Evolutionary conservation across 2,329 filamentous ascomycete species (phyloP).

Genomic region (Ophiostoma himal-ulmi): DNA sequence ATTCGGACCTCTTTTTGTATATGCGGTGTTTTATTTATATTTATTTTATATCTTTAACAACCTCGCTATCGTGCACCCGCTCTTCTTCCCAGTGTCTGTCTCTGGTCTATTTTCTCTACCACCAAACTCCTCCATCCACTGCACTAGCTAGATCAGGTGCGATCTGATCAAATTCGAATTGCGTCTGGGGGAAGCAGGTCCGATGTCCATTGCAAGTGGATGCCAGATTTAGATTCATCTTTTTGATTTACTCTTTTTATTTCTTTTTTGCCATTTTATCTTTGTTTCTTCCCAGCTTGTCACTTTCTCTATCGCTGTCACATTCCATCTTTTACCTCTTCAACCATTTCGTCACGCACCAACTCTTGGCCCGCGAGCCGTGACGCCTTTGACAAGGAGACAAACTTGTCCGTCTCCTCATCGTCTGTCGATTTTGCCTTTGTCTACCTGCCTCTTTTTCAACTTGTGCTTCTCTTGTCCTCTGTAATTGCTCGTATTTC

Average conservation of each 20-base stretch:
- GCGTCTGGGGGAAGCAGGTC: slow-evolving; percentile 10
- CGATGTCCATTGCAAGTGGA: neutral
- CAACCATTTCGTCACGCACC: neutral
- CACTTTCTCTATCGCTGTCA: neutral
- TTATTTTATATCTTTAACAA: neutral
- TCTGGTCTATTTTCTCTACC: neutral
- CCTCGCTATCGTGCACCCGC: neutral
- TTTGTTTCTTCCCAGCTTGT: neutral
- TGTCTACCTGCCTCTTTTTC: neutral
- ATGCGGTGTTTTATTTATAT: neutral
- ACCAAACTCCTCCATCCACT: neutral
- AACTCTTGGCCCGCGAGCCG: neutral
- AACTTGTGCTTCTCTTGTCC: neutral
- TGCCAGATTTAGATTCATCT: slow-evolving; percentile 3
- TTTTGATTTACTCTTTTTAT: neutral
- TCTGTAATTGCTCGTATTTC: neutral
- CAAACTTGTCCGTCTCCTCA: neutral
- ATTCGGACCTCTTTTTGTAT: neutral
- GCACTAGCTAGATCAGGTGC: neutral
- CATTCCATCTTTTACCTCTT: neutral
- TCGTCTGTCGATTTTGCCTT: neutral
- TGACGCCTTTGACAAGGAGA: neutral
- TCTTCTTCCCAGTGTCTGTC: neutral
- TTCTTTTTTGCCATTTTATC: neutral
- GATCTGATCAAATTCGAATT: slow-evolving; percentile 14